phyloP scores from a whole-genome alignment of 176 grass and related monocot species.

The Olyra latifolia region DNA sequence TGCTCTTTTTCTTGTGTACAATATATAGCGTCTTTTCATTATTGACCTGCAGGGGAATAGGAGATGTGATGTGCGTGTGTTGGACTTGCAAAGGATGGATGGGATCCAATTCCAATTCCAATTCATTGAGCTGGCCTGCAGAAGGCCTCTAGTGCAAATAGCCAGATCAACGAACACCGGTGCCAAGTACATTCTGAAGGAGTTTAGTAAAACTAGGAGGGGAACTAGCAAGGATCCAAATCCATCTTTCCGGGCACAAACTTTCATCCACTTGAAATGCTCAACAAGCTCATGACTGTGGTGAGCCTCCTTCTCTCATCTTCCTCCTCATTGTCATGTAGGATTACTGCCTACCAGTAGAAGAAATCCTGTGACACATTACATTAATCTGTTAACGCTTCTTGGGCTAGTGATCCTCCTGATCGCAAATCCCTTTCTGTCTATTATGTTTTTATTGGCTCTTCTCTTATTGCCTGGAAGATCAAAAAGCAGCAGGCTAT shows the following conservation, averaged over 20 bases:
- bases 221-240: constrained; percentile 38
- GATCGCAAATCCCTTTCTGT: no score
- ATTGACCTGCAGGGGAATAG: background rate
- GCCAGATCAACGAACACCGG: background rate
- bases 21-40: background rate
- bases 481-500: no score
- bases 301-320: no score
- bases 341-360: background rate
- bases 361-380: constrained; percentile 3
- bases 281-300: constrained; percentile 24
- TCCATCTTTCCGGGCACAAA: constrained; percentile 40
- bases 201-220: background rate
- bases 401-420: no score
- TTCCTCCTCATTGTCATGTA: constrained; percentile 29
- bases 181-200: background rate
- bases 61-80: background rate
- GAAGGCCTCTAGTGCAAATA: background rate
- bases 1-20: background rate
- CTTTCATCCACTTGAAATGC: constrained; percentile 19
- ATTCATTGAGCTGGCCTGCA: background rate
- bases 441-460: no score
- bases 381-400: no score
- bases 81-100: background rate
- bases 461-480: no score
- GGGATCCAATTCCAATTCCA: no score